Conservation (phyloP, 345 rosid species). For the Eutrema heterophyllum region DNA sequence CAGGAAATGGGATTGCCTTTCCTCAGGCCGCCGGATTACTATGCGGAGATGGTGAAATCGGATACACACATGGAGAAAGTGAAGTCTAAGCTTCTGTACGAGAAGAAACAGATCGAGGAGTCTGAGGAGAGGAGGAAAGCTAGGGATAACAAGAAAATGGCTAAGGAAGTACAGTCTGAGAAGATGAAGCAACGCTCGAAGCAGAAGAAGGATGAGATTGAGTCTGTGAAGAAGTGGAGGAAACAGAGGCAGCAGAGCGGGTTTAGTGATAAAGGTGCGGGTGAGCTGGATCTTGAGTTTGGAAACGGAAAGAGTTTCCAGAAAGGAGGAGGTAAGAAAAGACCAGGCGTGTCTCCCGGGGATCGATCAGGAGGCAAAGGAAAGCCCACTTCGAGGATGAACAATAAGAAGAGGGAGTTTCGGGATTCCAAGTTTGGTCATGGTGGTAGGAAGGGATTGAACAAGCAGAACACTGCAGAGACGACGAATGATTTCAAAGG, state of each 20-base stretch:
- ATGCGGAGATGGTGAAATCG: constrained; percentile 84
- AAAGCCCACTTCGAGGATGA: constrained; percentile 32
- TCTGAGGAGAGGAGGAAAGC: constrained; percentile 89
- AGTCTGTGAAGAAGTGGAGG: constrained; percentile 81
- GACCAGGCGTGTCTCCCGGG: constrained; percentile 60
- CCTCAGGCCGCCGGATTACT: constrained; percentile 78
- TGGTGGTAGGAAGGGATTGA: constrained; percentile 60
- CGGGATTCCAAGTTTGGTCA: constrained; percentile 56
- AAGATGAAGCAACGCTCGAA: constrained; percentile 69
- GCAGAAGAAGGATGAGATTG: constrained; percentile 70
- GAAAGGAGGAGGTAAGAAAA: constrained; percentile 53
- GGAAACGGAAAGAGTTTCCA: constrained; percentile 54
- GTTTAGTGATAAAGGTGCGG: constrained; percentile 46
- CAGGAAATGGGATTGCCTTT: constrained; percentile 56
- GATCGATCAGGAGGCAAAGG: constrained; percentile 71
- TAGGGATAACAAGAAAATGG: constrained; percentile 65
- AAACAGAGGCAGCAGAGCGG: constrained; percentile 88
- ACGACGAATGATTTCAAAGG: constrained; percentile 42
- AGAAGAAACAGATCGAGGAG: constrained; percentile 72
- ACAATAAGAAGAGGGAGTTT: constrained; percentile 36
- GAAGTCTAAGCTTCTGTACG: constrained; percentile 61
- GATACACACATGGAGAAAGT: constrained; percentile 84
- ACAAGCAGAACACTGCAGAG: constrained; percentile 65
- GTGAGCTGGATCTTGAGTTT: constrained; percentile 54
- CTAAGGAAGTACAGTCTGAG: constrained; percentile 81